These are phyloP conservation scores for Suillus weaverae DNA, from an alignment of 768 basidiomycete species.

Conservation along the genomic window DNA sequence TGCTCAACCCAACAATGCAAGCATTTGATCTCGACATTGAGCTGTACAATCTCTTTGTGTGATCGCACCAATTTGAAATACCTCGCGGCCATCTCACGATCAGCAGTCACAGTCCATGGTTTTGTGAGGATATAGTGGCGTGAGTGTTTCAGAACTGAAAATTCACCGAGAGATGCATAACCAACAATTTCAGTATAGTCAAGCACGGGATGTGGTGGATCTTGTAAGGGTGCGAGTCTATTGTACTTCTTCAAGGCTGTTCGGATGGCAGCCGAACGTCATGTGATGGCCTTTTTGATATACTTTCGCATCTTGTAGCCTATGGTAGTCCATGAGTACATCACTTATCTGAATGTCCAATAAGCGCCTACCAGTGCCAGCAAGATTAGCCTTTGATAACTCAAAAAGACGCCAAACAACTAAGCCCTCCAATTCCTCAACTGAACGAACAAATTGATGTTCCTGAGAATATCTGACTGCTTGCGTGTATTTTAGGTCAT, in stretches of 20 bases:
- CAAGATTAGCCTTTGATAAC: neutral
- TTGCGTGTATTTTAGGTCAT: conserved; percentile 23
- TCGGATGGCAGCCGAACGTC: neutral
- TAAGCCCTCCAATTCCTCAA: conserved; percentile 35
- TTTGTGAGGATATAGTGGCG: neutral
- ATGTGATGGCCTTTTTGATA: neutral
- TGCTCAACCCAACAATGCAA: neutral
- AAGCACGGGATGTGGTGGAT: neutral
- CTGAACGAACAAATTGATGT: conserved; percentile 26
- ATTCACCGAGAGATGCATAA: neutral
- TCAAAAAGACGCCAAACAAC: conserved; percentile 23
- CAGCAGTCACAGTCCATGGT: neutral
- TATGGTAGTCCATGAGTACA: neutral
- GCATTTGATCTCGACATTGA: neutral
- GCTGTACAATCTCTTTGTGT: neutral
- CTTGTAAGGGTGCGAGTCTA: neutral
- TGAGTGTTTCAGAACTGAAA: neutral
- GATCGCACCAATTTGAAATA: neutral
- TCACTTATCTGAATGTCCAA: neutral
- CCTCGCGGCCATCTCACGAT: neutral
- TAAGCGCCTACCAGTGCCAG: neutral
- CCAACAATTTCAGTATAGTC: neutral
- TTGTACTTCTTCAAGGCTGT: neutral
- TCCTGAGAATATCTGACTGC: conserved; percentile 7
- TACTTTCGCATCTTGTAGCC: neutral